phyloP scores from a whole-genome alignment of 1,139 yeast genomes.

The Nadsonia starkeyi-henricii region DNA sequence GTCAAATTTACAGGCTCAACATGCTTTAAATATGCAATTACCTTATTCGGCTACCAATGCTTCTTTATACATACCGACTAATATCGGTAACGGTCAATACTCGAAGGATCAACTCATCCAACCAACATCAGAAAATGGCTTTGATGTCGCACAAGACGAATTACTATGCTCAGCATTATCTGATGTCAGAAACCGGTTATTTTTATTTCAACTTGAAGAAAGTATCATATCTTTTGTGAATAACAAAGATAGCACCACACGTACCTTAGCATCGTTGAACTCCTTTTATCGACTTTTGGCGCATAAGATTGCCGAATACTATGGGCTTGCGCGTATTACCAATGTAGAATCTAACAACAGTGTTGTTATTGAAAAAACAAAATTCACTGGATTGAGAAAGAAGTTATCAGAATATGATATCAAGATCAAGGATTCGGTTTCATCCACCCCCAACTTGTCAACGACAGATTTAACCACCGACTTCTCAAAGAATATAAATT shows the following conservation, averaged over 20 bases:
- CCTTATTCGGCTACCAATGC: neutral
- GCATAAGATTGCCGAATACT: conserved; percentile 59
- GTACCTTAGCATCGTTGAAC: conserved; percentile 26
- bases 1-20: neutral
- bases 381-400: neutral
- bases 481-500: neutral
- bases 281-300: conserved; percentile 52
- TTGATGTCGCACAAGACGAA: neutral
- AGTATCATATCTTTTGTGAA: neutral
- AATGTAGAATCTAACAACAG: conserved; percentile 6
- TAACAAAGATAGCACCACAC: neutral
- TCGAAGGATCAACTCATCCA: neutral
- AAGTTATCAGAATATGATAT: neutral
- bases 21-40: neutral
- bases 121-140: neutral
- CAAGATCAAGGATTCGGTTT: neutral
- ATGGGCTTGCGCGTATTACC: conserved; percentile 16
- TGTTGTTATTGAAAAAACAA: neutral
- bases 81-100: neutral
- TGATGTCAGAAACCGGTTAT: neutral
- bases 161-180: neutral
- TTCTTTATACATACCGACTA: neutral
- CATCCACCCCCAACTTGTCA: neutral
- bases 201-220: neutral
- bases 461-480: neutral